A percentile compares a stretch with the other conserved stretches of the same genome.
phyloP scores from a whole-genome alignment of 352 stramenopile genomes.

The Pythium volutum region DNA sequence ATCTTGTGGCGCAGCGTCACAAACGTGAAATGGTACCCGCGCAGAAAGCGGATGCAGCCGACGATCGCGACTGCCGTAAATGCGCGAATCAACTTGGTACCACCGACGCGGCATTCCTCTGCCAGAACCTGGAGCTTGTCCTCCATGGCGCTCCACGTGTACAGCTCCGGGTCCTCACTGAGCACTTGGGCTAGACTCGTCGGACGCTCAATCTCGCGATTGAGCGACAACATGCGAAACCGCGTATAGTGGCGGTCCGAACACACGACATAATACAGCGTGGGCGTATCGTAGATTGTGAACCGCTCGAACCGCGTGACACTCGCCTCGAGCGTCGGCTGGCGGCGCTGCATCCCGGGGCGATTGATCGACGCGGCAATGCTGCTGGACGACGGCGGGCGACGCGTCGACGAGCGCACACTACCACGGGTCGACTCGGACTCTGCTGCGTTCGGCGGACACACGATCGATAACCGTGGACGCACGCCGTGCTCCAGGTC shows the following conservation, averaged over 20 bases:
- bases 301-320: conserved; percentile 77
- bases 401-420: conserved; percentile 22
- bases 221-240: conserved; percentile 72
- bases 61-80: conserved; percentile 96
- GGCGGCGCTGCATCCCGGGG: conserved; percentile 51
- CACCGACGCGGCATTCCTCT: conserved; percentile 37
- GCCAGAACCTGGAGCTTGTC: conserved; percentile 63
- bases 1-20: conserved; percentile 97
- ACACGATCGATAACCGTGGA: conserved; percentile 61
- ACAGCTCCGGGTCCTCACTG: conserved; percentile 58
- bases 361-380: conserved; percentile 15
- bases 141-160: conserved; percentile 83
- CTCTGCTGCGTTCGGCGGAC: conserved; percentile 30
- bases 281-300: conserved; percentile 80
- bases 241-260: conserved; percentile 82
- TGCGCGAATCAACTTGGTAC: conserved; percentile 48
- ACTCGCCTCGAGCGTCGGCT: conserved; percentile 58
- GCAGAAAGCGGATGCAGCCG: conserved; percentile 97
- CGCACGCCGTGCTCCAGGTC: conserved; percentile 63
- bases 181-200: conserved; percentile 55
- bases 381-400: conserved; percentile 33
- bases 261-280: conserved; percentile 74
- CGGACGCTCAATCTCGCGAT: conserved; percentile 64
- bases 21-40: conserved; percentile 98
- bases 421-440: conserved; percentile 20